These are phyloP conservation scores for Nemania sp. DNA, from an alignment of 2,329 filamentous ascomycete species.

Conservation along the genomic window DNA sequence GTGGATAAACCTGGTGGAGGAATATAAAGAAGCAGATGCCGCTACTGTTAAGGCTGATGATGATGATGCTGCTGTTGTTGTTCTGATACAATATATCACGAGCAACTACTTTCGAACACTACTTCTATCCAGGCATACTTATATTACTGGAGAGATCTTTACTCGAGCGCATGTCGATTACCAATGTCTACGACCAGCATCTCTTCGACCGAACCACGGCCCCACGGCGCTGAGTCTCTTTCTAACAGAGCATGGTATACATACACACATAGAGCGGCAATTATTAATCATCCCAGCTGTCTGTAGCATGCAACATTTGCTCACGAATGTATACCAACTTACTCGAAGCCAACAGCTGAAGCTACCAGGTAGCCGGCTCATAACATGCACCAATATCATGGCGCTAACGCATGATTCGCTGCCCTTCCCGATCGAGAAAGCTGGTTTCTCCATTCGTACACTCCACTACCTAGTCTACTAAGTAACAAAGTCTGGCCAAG, in stretches of 20 bases:
- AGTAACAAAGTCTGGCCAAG: conserved; percentile 6
- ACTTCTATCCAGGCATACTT: background rate
- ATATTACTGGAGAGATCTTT: background rate
- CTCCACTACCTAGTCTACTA: no score
- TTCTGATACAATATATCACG: background rate
- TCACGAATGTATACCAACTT: no score
- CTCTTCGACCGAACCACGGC: background rate
- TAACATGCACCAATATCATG: background rate
- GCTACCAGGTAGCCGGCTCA: no score
- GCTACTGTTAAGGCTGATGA: no score
- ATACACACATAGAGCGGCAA: background rate
- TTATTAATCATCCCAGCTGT: no score
- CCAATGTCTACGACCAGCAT: background rate
- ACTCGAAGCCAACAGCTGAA: no score
- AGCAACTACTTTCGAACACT: background rate
- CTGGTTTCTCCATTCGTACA: background rate
- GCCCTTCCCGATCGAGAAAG: conserved; percentile 3
- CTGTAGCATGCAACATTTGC: no score
- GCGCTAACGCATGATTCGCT: conserved; percentile 5
- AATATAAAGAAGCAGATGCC: background rate
- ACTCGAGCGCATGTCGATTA: background rate
- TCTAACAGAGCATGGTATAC: no score
- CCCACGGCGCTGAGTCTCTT: no score
- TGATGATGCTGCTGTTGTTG: background rate
- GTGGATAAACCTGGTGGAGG: background rate